Evolutionary conservation across 2,329 filamentous ascomycete genomes (phyloP).

Genomic region (Parascedosporium putredinis): DNA sequence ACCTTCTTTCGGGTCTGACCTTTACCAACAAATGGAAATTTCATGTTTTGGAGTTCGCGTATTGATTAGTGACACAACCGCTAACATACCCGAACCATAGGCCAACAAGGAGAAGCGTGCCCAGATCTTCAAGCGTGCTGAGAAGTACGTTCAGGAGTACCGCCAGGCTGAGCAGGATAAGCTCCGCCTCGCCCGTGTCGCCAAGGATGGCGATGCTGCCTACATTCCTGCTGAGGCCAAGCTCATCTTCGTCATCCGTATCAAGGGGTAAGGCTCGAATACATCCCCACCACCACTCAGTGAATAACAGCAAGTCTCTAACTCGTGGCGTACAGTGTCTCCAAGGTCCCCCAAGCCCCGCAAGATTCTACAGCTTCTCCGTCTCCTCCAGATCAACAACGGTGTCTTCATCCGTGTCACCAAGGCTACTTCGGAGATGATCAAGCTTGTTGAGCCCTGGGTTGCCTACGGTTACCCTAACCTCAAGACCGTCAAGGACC

Average conservation of each 20-base stretch:
- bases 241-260: conserved; percentile 95
- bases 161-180: conserved; percentile 97
- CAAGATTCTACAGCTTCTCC: conserved; percentile 99
- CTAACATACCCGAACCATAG: conserved; percentile 33
- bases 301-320: neutral
- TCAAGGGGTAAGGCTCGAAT: conserved; percentile 95
- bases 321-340: conserved; percentile 83
- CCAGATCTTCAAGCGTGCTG: conserved; percentile 99
- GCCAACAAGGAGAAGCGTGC: conserved; percentile 97
- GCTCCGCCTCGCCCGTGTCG: conserved; percentile 79
- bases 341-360: conserved; percentile 99
- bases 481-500: conserved; percentile 97
- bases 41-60: conserved; percentile 8
- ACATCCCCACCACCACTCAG: no score
- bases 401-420: conserved; percentile 95
- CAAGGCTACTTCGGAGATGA: conserved; percentile 96
- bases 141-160: conserved; percentile 99
- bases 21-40: conserved; percentile 16
- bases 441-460: conserved; percentile 98
- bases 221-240: conserved; percentile 92
- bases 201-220: conserved; percentile 87
- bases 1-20: conserved; percentile 99
- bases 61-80: conserved; percentile 25
- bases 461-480: conserved; percentile 99
- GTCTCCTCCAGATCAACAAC: conserved; percentile 99